Evolutionary conservation across 75 land plant genomes (phyloP), one percentile per base, ranked within the genome.

Genomic region (Larix kaempferi): DNA sequence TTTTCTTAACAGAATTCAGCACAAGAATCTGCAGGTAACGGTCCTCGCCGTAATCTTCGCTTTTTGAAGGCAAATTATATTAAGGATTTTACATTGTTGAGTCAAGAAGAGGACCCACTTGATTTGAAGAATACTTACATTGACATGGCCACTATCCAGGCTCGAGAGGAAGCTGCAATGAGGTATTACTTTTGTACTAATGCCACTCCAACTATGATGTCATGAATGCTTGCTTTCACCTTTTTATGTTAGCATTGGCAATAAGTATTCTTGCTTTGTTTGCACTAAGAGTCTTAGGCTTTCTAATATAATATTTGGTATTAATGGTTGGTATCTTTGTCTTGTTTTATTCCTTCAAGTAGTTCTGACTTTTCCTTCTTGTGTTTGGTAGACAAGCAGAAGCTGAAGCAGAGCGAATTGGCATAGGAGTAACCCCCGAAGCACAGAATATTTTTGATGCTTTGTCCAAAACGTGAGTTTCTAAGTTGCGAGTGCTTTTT

Each of bases 361-460:
- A 25, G 64, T 27, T 75, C 72, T 59, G 54, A 49, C 12, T 8
- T 49, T 49, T 49, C 10, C 54, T 49, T 39, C n/a, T 5, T 77
- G 74, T 83, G 62, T 12, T 64, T 73, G 79, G 81, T 85, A 97
- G 99, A 67, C 99, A 92, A 84, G 98, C 98, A 26, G 93, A 90
- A 82, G 84, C 82, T 54, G 98, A 96, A 41, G 98, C 99, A 56
- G 98, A 97, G 84, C 90, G 99, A 73, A 97, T 97, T 65, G 99
- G 99, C 16, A 86, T 97, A 33, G 99, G 99, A 26, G 99, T 97
- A 19, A 92, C 94, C 0, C 60, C 63, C 21, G 92, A 95, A 80
- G 99, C 98, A 23, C 99, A 97, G 79, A 88, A 79, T 79, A 88
- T 97, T 39, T 97, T 95, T 78, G 99, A 97, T 85, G 99, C 98